These are phyloP conservation scores for Graphiopsis chlorocephala DNA, from an alignment of 2,329 filamentous ascomycete species.

Conservation along the genomic window DNA sequence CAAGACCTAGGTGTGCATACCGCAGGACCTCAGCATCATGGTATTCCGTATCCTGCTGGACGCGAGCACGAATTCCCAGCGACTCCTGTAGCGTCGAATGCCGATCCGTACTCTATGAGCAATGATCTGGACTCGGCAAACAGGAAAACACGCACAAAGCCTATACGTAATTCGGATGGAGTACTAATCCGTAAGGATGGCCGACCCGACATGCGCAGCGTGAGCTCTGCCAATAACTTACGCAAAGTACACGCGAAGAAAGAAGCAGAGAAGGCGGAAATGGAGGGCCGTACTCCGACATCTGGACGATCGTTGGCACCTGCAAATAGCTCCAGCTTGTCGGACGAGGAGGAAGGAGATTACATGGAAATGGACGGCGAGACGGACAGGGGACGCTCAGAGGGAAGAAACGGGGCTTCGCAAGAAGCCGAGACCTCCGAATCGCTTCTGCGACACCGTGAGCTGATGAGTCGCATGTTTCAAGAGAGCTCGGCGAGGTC, in stretches of 20 bases:
- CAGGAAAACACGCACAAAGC: slow-evolving; percentile 52
- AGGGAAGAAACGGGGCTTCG: slow-evolving; percentile 1
- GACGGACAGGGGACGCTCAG: background rate
- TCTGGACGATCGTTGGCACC: slow-evolving; percentile 19
- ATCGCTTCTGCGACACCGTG: slow-evolving; percentile 21
- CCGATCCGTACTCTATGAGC: slow-evolving; percentile 18
- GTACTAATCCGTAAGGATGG: slow-evolving; percentile 52
- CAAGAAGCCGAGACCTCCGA: slow-evolving; percentile 11
- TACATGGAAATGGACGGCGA: slow-evolving; percentile 5
- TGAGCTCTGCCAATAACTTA: slow-evolving; percentile 52
- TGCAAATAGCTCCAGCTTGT: slow-evolving; percentile 11
- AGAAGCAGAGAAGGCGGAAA: slow-evolving; percentile 38
- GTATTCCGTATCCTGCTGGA: slow-evolving; percentile 18
- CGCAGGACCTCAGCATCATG: slow-evolving; percentile 11
- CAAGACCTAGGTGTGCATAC: slow-evolving; percentile 12
- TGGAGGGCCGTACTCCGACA: slow-evolving; percentile 27
- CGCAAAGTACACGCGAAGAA: slow-evolving; percentile 52
- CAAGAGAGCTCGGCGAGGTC: background rate
- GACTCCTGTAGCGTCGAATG: slow-evolving; percentile 22
- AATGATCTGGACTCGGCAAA: slow-evolving; percentile 17
- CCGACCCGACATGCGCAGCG: slow-evolving; percentile 50
- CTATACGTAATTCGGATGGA: slow-evolving; percentile 49
- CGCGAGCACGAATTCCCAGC: slow-evolving; percentile 26
- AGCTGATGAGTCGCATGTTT: slow-evolving; percentile 34
- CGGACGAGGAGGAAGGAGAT: slow-evolving; percentile 16